Percentiles rank a stretch among this genome's conserved stretches.
Evolutionary conservation across 1,284 basidiomycete species (phyloP).

Genomic region (Malassezia dermatis): DNA sequence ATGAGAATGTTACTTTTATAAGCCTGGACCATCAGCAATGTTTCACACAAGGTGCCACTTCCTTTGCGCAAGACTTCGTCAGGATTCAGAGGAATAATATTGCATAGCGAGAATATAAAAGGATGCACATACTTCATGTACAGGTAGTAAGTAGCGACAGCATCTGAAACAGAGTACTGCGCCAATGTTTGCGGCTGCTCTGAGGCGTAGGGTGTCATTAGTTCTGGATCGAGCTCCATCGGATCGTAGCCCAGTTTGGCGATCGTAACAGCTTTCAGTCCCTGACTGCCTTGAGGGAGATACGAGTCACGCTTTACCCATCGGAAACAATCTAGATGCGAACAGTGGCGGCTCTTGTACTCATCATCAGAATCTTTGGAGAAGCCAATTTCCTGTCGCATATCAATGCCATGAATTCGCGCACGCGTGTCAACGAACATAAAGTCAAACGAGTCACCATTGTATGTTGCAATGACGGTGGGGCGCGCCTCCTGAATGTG

Average conservation of each 20-base stretch:
- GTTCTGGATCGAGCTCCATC: constrained; percentile 91
- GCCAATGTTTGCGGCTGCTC: constrained; percentile 92
- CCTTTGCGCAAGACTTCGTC: constrained; percentile 96
- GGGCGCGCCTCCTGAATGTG: constrained; percentile 87
- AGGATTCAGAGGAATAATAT: constrained; percentile 93
- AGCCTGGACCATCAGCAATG: constrained; percentile 96
- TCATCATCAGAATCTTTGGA: constrained; percentile 83
- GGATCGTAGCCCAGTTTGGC: constrained; percentile 95
- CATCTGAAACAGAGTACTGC: constrained; percentile 98
- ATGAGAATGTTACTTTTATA: constrained; percentile 85
- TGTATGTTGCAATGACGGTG: constrained; percentile 95
- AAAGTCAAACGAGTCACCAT: constrained; percentile 99
- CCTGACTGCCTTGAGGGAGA: constrained; percentile 93
- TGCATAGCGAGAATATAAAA: constrained; percentile 98
- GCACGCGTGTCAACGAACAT: constrained; percentile 88
- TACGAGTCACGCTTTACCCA: constrained; percentile 99
- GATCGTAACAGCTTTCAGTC: constrained; percentile 93
- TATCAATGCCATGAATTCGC: constrained; percentile 81
- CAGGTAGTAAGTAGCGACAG: constrained; percentile 96
- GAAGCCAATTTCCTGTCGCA: constrained; percentile 92
- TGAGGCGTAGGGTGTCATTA: constrained; percentile 99
- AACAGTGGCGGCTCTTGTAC: constrained; percentile 84
- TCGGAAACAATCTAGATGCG: constrained; percentile 98
- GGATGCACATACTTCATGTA: constrained; percentile 99
- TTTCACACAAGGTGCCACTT: constrained; percentile 91